Percentiles rank a stretch among this genome's conserved stretches.
These are phyloP conservation scores for Colletotrichum zoysiae DNA, from an alignment of 2,329 filamentous ascomycete species.

Conservation along the genomic window DNA sequence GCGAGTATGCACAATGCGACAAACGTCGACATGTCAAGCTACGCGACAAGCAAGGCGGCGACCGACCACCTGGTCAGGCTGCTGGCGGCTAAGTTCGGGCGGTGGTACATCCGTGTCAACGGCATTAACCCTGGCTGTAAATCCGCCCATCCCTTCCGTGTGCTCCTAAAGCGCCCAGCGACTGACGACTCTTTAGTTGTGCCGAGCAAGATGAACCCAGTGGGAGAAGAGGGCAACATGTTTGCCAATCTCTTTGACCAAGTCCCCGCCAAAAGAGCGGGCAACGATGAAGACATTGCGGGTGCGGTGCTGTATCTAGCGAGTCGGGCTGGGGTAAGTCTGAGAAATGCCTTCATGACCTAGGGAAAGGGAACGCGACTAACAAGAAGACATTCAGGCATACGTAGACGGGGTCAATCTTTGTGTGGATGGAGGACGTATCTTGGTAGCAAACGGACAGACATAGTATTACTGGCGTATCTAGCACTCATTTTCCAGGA, in stretches of 20 bases:
- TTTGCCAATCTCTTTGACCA: slow-evolving; percentile 50
- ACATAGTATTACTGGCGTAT: not conserved
- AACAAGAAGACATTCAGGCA: not conserved
- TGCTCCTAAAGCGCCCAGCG: too few species aligned
- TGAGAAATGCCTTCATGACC: not conserved
- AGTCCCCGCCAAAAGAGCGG: slow-evolving; percentile 49
- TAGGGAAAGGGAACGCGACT: not conserved
- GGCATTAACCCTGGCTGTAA: slow-evolving; percentile 52
- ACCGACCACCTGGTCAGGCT: slow-evolving; percentile 64
- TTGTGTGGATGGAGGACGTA: slow-evolving; percentile 9
- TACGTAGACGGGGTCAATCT: slow-evolving; percentile 4
- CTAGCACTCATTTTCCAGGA: not conserved
- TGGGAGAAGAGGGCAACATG: slow-evolving; percentile 49
- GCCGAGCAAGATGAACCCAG: slow-evolving; percentile 51
- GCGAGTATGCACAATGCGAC: slow-evolving; percentile 66
- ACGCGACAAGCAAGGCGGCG: slow-evolving; percentile 64
- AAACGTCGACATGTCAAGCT: slow-evolving; percentile 65
- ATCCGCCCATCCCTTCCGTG: not conserved
- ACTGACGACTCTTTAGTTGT: slow-evolving; percentile 44
- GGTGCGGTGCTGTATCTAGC: slow-evolving; percentile 48
- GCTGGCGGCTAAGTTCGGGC: slow-evolving; percentile 60
- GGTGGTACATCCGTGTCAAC: slow-evolving; percentile 50
- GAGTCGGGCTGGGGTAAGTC: slow-evolving; percentile 50
- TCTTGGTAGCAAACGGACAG: slow-evolving; percentile 10
- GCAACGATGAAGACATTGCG: slow-evolving; percentile 50